These are phyloP conservation scores for Suillus hirtellus DNA, from an alignment of 768 basidiomycete genomes.

Conservation along the genomic window DNA sequence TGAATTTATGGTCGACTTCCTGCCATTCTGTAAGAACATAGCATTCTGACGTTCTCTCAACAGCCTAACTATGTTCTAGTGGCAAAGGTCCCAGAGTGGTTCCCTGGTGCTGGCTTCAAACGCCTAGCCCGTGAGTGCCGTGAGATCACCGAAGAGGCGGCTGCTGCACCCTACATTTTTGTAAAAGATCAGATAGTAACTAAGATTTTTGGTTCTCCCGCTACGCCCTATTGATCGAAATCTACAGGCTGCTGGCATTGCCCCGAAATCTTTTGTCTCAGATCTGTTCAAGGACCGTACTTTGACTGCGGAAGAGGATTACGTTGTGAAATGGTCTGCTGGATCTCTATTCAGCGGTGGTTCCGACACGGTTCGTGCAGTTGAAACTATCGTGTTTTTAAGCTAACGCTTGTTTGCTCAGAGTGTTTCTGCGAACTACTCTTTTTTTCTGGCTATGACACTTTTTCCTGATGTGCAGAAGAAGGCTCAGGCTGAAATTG, in stretches of 20 bases:
- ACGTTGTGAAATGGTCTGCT: conserved; percentile 22
- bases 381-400: conserved; percentile 22
- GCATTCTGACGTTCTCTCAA: background rate
- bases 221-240: background rate
- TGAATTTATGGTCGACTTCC: conserved; percentile 23
- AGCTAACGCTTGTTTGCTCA: background rate
- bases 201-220: background rate
- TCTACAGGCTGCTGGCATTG: conserved; percentile 19
- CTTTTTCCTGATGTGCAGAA: conserved; percentile 26
- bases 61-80: conserved; percentile 19
- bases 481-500: conserved; percentile 28
- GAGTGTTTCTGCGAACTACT: conserved; percentile 19
- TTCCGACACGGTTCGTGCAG: conserved; percentile 42
- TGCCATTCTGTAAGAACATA: conserved; percentile 21
- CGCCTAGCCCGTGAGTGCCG: conserved; percentile 29
- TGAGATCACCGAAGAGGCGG: conserved; percentile 34
- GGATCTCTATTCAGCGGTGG: conserved; percentile 28
- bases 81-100: conserved; percentile 35
- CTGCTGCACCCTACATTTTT: conserved; percentile 44
- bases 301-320: conserved; percentile 20
- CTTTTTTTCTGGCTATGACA: conserved; percentile 29
- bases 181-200: conserved; percentile 48
- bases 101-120: conserved; percentile 38
- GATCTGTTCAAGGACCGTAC: conserved; percentile 10
- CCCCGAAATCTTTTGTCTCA: conserved; percentile 22